Percentiles rank a stretch among this genome's conserved stretches.
phyloP scores from a whole-genome alignment of 306 rosid genomes.

The Medicago ruthenica region DNA sequence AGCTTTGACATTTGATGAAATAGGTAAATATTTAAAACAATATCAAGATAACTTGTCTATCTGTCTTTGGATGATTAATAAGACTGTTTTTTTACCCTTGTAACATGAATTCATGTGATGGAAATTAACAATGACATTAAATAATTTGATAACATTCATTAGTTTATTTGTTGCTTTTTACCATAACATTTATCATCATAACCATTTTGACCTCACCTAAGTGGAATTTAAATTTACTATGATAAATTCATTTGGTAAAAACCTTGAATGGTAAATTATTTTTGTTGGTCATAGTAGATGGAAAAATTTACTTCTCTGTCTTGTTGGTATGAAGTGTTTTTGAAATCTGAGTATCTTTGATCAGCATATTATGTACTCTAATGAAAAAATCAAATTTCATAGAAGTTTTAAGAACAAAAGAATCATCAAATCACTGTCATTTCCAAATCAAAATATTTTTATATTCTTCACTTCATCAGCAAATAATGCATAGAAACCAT shows the following conservation, averaged over 20 bases:
- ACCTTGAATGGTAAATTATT: not conserved
- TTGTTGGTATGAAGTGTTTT: not conserved
- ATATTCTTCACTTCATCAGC: constrained; percentile 5
- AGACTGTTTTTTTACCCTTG: not conserved
- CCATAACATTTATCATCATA: no score
- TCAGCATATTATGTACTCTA: not conserved
- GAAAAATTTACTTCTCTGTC: not conserved
- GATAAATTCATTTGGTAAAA: constrained; percentile 10
- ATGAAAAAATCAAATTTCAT: not conserved
- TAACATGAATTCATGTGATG: not conserved
- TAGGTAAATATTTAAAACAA: not conserved
- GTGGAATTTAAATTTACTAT: constrained; percentile 20
- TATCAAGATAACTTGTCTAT: not conserved
- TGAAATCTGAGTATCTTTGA: not conserved
- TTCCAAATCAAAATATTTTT: not conserved
- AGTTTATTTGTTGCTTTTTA: not conserved
- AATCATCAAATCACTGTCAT: constrained; percentile 28
- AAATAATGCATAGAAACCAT: constrained; percentile 8
- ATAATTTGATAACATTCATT: not conserved
- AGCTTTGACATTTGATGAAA: not conserved
- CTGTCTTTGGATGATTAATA: not conserved
- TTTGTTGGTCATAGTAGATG: not conserved
- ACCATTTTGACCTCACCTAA: constrained; percentile 5
- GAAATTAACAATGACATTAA: not conserved
- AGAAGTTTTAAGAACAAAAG: not conserved